Evolutionary conservation across 1,284 basidiomycete genomes (phyloP).

Genomic region (Trichosporon coremiiforme): DNA sequence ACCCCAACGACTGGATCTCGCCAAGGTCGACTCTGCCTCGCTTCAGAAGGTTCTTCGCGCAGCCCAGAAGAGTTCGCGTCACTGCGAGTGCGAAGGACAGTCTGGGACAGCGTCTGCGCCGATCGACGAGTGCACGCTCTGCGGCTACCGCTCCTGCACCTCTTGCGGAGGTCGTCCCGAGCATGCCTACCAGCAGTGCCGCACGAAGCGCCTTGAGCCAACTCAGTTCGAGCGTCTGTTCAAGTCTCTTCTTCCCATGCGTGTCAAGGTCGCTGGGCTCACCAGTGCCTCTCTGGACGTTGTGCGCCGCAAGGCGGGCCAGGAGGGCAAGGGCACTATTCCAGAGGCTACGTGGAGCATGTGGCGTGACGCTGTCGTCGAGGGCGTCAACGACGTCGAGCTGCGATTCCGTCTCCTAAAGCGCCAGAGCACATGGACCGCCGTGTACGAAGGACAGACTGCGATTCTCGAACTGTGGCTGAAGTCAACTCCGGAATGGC

Average conservation of each 20-base stretch:
- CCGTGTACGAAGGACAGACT: constrained; percentile 70
- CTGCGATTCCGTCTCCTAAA: constrained; percentile 83
- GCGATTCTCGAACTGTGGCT: constrained; percentile 76
- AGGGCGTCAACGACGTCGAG: constrained; percentile 64
- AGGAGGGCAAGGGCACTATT: constrained; percentile 44
- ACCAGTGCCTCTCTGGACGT: constrained; percentile 61
- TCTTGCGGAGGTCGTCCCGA: constrained; percentile 87
- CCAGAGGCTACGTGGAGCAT: constrained; percentile 63
- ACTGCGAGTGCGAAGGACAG: constrained; percentile 87
- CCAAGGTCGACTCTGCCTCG: constrained; percentile 61
- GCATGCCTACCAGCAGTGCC: constrained; percentile 65
- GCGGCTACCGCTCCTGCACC: constrained; percentile 76
- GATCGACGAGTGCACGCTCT: constrained; percentile 72
- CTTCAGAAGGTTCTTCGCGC: constrained; percentile 65
- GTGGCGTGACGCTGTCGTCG: constrained; percentile 71
- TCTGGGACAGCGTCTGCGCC: constrained; percentile 71
- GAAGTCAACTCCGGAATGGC: constrained; percentile 81
- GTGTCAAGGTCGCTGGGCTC: constrained; percentile 66
- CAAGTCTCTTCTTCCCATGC: constrained; percentile 85
- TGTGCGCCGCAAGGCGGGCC: neutral
- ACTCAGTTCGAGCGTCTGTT: constrained; percentile 71
- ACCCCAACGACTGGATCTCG: constrained; percentile 68
- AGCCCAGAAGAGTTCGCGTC: constrained; percentile 72
- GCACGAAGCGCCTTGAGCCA: constrained; percentile 61
- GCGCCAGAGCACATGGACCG: constrained; percentile 84